Evolutionary conservation across 805 yeast genomes (phyloP).

Genomic region (Candida pseudoglaebosa): DNA sequence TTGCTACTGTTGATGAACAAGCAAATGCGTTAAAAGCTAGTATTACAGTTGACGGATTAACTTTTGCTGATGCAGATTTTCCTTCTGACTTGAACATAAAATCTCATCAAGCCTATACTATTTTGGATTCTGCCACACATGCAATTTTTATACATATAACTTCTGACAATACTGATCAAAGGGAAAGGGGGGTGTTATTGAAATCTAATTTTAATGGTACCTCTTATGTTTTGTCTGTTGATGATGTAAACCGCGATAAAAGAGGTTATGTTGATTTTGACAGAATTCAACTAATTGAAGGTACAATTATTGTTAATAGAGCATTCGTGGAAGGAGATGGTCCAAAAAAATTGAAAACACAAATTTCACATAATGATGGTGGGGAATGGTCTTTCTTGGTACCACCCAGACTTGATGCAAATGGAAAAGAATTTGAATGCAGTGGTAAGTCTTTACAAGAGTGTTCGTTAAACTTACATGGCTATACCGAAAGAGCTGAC

Average conservation of each 20-base stretch:
- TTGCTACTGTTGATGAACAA: conserved; percentile 51
- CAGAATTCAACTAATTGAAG: conserved; percentile 77
- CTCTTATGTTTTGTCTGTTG: conserved; percentile 64
- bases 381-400: conserved; percentile 72
- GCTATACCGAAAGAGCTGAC: conserved; percentile 84
- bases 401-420: conserved; percentile 67
- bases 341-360: conserved; percentile 60
- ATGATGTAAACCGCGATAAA: conserved; percentile 68
- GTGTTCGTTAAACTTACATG: conserved; percentile 84
- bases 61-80: conserved; percentile 74
- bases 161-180: conserved; percentile 44
- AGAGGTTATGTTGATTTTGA: conserved; percentile 87
- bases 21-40: conserved; percentile 52
- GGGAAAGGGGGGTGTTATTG: conserved; percentile 73
- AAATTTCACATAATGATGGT: conserved; percentile 86
- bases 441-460: conserved; percentile 43
- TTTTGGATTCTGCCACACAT: conserved; percentile 66
- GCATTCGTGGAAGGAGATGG: conserved; percentile 24
- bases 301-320: conserved; percentile 67
- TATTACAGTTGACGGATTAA: conserved; percentile 74
- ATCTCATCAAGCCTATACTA: conserved; percentile 55
- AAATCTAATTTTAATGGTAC: conserved; percentile 94
- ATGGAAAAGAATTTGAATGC: conserved; percentile 57
- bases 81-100: conserved; percentile 62
- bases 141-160: conserved; percentile 84